phyloP scores from a whole-genome alignment of 1,284 basidiomycete genomes.

The Dichomitus squalens region DNA sequence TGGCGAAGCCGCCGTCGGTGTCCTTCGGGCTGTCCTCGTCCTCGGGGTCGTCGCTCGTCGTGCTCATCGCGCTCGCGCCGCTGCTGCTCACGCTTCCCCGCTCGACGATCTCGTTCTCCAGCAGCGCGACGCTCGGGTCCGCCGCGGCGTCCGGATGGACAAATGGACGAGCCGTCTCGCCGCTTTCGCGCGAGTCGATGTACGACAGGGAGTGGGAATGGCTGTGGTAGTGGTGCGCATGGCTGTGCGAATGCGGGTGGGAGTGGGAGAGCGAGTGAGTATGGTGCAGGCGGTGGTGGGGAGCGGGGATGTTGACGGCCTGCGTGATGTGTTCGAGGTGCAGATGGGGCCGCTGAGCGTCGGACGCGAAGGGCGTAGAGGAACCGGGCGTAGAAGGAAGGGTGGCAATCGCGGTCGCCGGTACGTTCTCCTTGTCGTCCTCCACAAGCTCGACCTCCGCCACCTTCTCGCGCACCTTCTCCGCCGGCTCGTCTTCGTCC shows the following conservation, averaged over 20 bases:
- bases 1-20: conserved; percentile 7
- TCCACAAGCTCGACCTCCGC: conserved; percentile 7
- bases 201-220: conserved; percentile 19
- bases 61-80: conserved; percentile 7
- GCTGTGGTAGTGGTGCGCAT: conserved; percentile 16
- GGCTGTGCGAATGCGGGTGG: conserved; percentile 9
- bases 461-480: conserved; percentile 15
- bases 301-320: conserved; percentile 29
- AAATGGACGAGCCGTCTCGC: conserved; percentile 29
- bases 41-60: conserved; percentile 19
- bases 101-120: conserved; percentile 11
- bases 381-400: conserved; percentile 8
- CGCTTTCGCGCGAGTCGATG: conserved; percentile 30
- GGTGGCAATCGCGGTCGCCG: conserved; percentile 5
- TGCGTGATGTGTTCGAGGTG: conserved; percentile 28
- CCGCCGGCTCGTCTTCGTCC: conserved; percentile 9
- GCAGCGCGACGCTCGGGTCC: conserved; percentile 6
- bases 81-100: conserved; percentile 17
- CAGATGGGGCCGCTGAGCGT: background rate
- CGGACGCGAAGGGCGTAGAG: conserved; percentile 8
- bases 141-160: background rate
- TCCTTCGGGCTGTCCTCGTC: conserved; percentile 21
- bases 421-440: conserved; percentile 1
- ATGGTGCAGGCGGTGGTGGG: conserved; percentile 20
- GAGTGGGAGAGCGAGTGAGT: conserved; percentile 11